These are phyloP conservation scores for Tylopilus microsporus DNA, from an alignment of 1,284 basidiomycete genomes.

Conservation along the genomic window DNA sequence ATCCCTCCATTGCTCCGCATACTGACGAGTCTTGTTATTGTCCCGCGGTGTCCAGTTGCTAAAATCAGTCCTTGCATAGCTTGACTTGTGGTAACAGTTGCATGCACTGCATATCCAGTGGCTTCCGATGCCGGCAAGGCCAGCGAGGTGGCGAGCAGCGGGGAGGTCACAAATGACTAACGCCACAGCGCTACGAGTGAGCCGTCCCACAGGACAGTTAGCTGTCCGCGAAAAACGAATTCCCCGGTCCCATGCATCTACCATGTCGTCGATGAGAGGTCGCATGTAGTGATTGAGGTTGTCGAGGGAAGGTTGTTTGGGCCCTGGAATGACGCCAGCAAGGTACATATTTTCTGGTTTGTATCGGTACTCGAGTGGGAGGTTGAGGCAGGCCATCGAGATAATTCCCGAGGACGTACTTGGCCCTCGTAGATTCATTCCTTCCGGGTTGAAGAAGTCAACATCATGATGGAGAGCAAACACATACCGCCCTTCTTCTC, in stretches of 20 bases:
- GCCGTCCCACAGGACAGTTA: not conserved
- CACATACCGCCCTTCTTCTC: not conserved
- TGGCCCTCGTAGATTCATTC: not conserved
- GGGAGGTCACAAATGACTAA: not conserved
- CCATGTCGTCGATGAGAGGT: conserved; percentile 7
- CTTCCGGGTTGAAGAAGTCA: not conserved
- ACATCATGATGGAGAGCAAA: not conserved
- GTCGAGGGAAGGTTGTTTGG: conserved; percentile 8
- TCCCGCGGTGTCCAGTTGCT: no score
- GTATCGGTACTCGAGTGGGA: not conserved
- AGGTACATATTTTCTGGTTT: conserved; percentile 11
- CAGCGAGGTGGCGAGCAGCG: not conserved
- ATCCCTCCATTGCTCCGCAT: not conserved
- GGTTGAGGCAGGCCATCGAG: not conserved
- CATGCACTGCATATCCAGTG: not conserved
- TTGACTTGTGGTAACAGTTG: no score
- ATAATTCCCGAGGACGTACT: not conserved
- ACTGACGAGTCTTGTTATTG: no score
- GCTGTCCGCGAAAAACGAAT: not conserved
- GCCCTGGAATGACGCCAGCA: conserved; percentile 11
- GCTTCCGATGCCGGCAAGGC: not conserved
- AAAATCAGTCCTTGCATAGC: no score
- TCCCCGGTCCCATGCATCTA: not conserved
- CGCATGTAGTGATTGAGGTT: conserved; percentile 17
- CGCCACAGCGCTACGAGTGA: not conserved